Base-by-base conservation (phyloP, 371 early-diverging fungal genomes). In the Mucor irregularis region DNA sequence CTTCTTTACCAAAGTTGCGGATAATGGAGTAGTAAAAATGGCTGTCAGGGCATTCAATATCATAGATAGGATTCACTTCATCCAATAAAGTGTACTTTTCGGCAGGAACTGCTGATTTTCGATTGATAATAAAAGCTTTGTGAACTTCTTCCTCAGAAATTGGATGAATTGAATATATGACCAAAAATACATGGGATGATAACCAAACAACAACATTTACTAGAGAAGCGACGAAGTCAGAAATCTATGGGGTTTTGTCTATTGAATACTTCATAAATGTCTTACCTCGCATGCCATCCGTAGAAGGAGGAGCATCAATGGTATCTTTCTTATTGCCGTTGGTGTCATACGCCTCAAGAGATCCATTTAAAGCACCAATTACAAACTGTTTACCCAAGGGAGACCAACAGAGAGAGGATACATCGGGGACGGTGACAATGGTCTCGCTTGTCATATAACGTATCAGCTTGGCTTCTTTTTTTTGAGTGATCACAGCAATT, bases 381-480 rank as follows among this genome's bases (percentile, higher is more conserved):
- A 69, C 68, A 28, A 82, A 51, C 31, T 80, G 83, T 21, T 77
- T 78, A 31, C 83, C 83, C 44, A 74, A 79, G 22, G 70, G 79
- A 6, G 81, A 80, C 83, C 83, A 82, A 39, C 74, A 80, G 21
- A 71, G 61, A 14, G 74, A 61, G 10, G 54, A 37, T 3, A 53
- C 31, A 25, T 60, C 28, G 8, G 65, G 56, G 0, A 79, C 45
- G 0, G 48, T 49, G 0, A 60, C 49, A 0, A 46, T 43, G 0
- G 42, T 62, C 13, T 45, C 33, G 0, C 66, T 70, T n/a, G 52
- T 61, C 11, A 30, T 48, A 31, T 58, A 30, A 29, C 61, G 44
- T 6, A 78, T 53, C 11, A 78, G 22, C 17, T 35, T 37, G 33
- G 66, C 64, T 21, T 53, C 40, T 13, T 60, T 51, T 4, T 62